phyloP scores from a whole-genome alignment of 2,329 filamentous ascomycete species.

The Hypoxylon sp. region DNA sequence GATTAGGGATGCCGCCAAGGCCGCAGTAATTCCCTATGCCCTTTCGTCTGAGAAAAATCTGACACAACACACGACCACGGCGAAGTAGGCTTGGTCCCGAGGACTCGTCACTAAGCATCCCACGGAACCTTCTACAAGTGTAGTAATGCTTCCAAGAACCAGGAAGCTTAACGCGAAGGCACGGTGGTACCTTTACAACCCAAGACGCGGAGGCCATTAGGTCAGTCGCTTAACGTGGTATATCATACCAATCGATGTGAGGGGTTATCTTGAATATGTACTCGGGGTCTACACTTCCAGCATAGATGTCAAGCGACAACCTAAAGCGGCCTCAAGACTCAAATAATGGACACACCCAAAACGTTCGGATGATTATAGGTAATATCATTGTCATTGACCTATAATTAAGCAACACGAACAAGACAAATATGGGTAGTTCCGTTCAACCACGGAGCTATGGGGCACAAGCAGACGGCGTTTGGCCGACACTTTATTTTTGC shows the following conservation, averaged over 20 bases:
- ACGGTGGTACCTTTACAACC: conserved; percentile 12
- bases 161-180: background rate
- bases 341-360: conserved; percentile 4
- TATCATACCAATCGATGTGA: conserved; percentile 22
- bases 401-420: conserved; percentile 7
- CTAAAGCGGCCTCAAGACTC: conserved; percentile 8
- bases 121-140: conserved; percentile 8
- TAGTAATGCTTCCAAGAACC: conserved; percentile 19
- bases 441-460: conserved; percentile 16
- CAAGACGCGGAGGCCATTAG: background rate
- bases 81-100: conserved; percentile 15
- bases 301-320: conserved; percentile 24
- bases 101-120: conserved; percentile 25
- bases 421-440: background rate
- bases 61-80: conserved; percentile 14
- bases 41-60: conserved; percentile 5
- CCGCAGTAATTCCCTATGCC: background rate
- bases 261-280: conserved; percentile 15
- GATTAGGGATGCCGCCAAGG: conserved; percentile 1
- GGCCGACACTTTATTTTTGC: conserved; percentile 3
- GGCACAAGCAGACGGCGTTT: conserved; percentile 7
- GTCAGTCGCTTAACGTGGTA: conserved; percentile 18
- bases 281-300: conserved; percentile 9
- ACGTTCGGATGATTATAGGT: conserved; percentile 5
- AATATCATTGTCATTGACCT: conserved; percentile 17